These are phyloP conservation scores for Starmera stellimalicola DNA, from an alignment of 1,139 yeast genomes.

Conservation along the genomic window DNA sequence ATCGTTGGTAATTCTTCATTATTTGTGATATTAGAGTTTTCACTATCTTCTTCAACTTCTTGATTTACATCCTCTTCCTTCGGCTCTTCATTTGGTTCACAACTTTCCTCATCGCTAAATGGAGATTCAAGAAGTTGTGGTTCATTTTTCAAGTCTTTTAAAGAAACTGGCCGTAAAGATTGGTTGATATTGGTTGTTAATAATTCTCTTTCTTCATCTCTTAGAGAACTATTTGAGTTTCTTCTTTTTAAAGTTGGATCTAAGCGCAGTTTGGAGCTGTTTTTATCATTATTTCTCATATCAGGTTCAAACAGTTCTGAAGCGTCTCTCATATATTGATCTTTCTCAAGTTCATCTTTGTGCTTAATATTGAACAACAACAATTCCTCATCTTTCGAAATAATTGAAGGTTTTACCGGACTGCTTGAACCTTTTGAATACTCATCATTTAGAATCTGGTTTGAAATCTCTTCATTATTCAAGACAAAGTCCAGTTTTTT, in stretches of 20 bases:
- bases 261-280: slow-evolving; percentile 13
- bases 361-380: slow-evolving; percentile 14
- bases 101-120: background rate
- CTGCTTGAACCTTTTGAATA: slow-evolving; percentile 21
- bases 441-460: slow-evolving; percentile 23
- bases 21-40: too few relatives aligned
- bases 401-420: slow-evolving; percentile 13
- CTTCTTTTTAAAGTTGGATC: slow-evolving; percentile 15
- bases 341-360: slow-evolving; percentile 14
- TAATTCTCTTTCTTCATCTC: slow-evolving; percentile 22
- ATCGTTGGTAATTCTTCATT: too few relatives aligned
- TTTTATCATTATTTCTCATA: slow-evolving; percentile 22
- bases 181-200: slow-evolving; percentile 13
- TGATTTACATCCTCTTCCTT: slow-evolving; percentile 12
- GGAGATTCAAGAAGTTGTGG: background rate
- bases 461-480: slow-evolving; percentile 11
- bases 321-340: slow-evolving; percentile 18
- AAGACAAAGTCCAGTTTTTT: slow-evolving; percentile 20
- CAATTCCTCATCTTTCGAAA: slow-evolving; percentile 14
- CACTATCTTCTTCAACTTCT: slow-evolving; percentile 11
- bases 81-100: slow-evolving; percentile 11
- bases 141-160: slow-evolving; percentile 3
- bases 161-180: slow-evolving; percentile 10
- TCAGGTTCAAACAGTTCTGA: slow-evolving; percentile 22
- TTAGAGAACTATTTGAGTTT: slow-evolving; percentile 14